Conservation (phyloP, 305 asterid species). For the Fraxinus paxiana region DNA sequence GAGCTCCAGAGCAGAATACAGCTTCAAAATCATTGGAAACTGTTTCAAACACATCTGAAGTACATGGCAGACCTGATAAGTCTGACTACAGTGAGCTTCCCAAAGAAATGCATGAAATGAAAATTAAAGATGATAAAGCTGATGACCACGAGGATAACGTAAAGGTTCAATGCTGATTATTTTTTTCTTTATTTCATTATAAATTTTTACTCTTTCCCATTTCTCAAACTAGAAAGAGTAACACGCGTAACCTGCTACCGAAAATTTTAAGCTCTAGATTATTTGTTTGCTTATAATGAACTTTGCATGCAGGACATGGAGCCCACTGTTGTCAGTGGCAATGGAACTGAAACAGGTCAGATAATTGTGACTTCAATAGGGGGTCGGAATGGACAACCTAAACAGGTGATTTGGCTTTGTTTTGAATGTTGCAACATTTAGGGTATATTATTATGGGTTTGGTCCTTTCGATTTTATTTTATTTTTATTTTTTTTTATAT, state of each 20-base stretch:
- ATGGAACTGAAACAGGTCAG: conserved; percentile 86
- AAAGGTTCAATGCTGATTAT: conserved; percentile 39
- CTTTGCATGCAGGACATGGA: conserved; percentile 54
- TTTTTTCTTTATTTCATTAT: neutral
- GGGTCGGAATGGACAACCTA: conserved; percentile 70
- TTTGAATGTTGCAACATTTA: neutral
- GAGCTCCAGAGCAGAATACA: conserved; percentile 30
- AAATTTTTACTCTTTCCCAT: neutral
- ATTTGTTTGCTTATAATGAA: neutral
- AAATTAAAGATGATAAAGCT: conserved; percentile 56
- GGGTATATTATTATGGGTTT: neutral
- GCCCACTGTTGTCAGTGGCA: conserved; percentile 72
- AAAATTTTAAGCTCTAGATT: neutral
- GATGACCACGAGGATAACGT: conserved; percentile 43
- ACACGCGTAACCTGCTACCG: neutral
- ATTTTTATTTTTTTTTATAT: neutral
- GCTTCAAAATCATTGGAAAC: conserved; percentile 43
- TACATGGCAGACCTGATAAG: conserved; percentile 32
- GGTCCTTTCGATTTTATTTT: neutral
- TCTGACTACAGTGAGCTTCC: conserved; percentile 62
- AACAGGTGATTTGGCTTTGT: conserved; percentile 48
- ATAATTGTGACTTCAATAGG: conserved; percentile 71
- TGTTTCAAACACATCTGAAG: conserved; percentile 40
- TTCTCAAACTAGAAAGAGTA: neutral
- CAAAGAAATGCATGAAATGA: conserved; percentile 74